Percentiles rank a stretch among this genome's conserved stretches.
Conservation (phyloP, 352 stramenopile genomes). For the Pythium coloratum region DNA sequence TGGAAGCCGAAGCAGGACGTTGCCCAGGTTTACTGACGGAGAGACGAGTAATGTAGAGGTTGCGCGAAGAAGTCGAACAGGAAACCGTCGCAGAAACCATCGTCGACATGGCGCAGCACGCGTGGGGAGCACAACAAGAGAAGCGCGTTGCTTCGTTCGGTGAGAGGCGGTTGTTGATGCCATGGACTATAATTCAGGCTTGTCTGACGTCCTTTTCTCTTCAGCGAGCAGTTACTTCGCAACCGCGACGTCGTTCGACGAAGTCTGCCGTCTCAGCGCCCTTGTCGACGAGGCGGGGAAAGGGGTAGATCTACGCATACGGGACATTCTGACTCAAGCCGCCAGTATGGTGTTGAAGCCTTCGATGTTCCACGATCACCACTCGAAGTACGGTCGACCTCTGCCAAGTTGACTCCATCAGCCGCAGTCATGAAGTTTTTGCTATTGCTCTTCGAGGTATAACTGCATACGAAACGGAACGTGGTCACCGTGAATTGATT, state of each 20-base stretch:
- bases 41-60: neutral
- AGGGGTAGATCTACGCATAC: neutral
- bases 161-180: neutral
- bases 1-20: neutral
- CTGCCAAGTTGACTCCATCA: too few species aligned
- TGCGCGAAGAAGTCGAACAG: constrained; percentile 15
- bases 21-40: neutral
- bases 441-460: constrained; percentile 47
- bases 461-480: constrained; percentile 60
- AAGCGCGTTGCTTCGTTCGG: constrained; percentile 20
- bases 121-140: constrained; percentile 8
- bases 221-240: constrained; percentile 16
- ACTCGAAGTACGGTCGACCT: neutral
- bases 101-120: neutral
- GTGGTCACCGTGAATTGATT: constrained; percentile 35
- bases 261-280: constrained; percentile 21
- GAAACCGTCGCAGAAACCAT: neutral
- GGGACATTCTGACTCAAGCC: neutral
- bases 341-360: constrained; percentile 11
- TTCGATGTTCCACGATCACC: constrained; percentile 7
- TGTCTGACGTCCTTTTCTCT: neutral
- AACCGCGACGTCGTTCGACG: constrained; percentile 11
- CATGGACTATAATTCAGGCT: too few species aligned
- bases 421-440: neutral
- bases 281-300: constrained; percentile 16